phyloP scores from a whole-genome alignment of 768 basidiomycete species.

The Pleurotus giganteus region DNA sequence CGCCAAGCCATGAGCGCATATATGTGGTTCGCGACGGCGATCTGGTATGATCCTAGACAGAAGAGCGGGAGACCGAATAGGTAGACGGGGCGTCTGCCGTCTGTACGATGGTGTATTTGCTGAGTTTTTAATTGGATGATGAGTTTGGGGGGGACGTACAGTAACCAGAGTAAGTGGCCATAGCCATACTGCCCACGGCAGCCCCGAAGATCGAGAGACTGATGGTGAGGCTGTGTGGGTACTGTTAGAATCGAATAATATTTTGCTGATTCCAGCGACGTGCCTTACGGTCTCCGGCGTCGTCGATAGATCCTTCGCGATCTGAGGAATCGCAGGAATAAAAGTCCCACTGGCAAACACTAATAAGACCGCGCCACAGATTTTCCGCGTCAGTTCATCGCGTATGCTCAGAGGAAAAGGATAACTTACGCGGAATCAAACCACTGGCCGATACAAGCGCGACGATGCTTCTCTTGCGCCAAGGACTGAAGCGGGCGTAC shows the following conservation, averaged over 20 bases:
- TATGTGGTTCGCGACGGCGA: conserved; percentile 43
- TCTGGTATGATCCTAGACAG: conserved; percentile 57
- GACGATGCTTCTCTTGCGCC: conserved; percentile 45
- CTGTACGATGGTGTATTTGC: conserved; percentile 35
- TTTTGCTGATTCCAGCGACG: neutral
- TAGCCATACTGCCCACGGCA: conserved; percentile 47
- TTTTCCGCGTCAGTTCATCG: neutral
- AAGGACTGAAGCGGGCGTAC: conserved; percentile 45
- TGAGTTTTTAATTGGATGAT: no score
- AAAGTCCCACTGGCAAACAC: conserved; percentile 71
- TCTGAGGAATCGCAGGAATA: conserved; percentile 71
- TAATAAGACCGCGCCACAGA: conserved; percentile 53
- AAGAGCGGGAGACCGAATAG: conserved; percentile 58
- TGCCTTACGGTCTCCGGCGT: conserved; percentile 59
- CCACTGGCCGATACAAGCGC: conserved; percentile 50
- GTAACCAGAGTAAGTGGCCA: conserved; percentile 50
- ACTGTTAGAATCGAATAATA: neutral
- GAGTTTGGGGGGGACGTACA: conserved; percentile 28
- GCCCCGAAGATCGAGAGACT: conserved; percentile 49
- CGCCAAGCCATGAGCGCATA: conserved; percentile 56
- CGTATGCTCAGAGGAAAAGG: conserved; percentile 27
- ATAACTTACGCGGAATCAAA: conserved; percentile 48
- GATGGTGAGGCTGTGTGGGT: conserved; percentile 38
- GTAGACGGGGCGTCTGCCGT: conserved; percentile 67
- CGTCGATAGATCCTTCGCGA: conserved; percentile 61